Base-by-base conservation (phyloP, 495 filamentous ascomycete species). In the Podospora tetraspora region DNA sequence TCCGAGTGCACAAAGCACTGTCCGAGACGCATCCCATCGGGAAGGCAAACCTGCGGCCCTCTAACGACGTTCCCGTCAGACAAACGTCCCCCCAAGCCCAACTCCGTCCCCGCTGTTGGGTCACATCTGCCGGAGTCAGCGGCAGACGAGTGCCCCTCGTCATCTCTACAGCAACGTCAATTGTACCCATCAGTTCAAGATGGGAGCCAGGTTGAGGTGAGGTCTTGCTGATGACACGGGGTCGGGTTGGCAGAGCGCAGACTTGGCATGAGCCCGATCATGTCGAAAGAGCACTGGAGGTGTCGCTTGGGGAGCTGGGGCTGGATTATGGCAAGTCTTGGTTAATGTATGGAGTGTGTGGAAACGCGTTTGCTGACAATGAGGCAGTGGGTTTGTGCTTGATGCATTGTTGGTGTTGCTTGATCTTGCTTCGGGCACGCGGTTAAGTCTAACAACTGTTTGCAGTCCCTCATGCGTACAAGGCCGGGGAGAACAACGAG, bases 391-490 rank as follows among this genome's bases (percentile, higher is more conserved):
- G 78, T 68, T 34, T 78, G 64, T 78, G 77, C 65, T 60, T 78
- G 59, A 78, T 78, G 73, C 76, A 78, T 52, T 78, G 76, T 78
- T 68, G 12, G 63, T 61, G 16, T 23, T 32, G 30, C 27, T 25
- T 30, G 1, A 5, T 3, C 59, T 19, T 16, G 16, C 30, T 3
- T 11, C 16, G 16, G 10, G 59, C 7, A 21, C 16, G 2, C 16
- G 5, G 24, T 29, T 24, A 25, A 21, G 25, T 61, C 21, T 12
- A 29, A 69, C 24, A 63, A 59, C 56, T 43, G 30, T 21, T 0
- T 57, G 24, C 66, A 79, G 77, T 79, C 60, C 76, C 77, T 34
- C 74, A 78, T 62, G 77, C 77, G 32, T 79, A 79, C 66, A 73
- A 77, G 52, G 67, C 73, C 13, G 77, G 68, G 5, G 61, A 70